Evolutionary conservation across 768 basidiomycete genomes (phyloP).

Genomic region (Sarcodon aspratus): DNA sequence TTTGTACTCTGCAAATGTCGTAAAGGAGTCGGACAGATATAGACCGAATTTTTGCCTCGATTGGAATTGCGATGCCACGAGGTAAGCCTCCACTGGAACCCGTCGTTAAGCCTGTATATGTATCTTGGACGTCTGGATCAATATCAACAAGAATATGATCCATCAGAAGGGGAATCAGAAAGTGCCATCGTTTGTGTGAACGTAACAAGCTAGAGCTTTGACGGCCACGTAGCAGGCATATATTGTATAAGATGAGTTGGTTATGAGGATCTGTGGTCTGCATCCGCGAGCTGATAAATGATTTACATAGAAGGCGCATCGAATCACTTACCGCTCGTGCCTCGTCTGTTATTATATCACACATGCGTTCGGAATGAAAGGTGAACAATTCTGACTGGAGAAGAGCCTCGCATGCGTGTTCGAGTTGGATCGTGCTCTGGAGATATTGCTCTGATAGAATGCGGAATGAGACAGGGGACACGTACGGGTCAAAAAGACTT

Average conservation of each 20-base stretch:
- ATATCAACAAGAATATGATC: conserved; percentile 76
- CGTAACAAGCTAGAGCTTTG: conserved; percentile 61
- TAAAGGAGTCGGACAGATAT: conserved; percentile 73
- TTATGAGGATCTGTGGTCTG: conserved; percentile 82
- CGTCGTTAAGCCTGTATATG: conserved; percentile 31
- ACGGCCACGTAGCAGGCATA: conserved; percentile 69
- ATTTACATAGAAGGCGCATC: not conserved
- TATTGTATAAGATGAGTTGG: conserved; percentile 67
- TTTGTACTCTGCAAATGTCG: conserved; percentile 89
- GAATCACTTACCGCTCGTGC: conserved; percentile 43
- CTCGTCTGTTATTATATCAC: conserved; percentile 64
- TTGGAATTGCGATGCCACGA: conserved; percentile 40
- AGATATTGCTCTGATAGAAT: conserved; percentile 63
- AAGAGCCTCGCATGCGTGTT: conserved; percentile 70
- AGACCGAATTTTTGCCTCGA: conserved; percentile 72
- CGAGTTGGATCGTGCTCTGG: conserved; percentile 70
- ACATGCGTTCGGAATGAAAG: conserved; percentile 90
- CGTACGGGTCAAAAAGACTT: conserved; percentile 15
- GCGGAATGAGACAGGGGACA: not conserved
- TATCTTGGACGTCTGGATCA: conserved; percentile 61
- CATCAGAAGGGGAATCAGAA: conserved; percentile 73
- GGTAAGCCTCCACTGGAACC: conserved; percentile 26
- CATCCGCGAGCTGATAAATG: not conserved
- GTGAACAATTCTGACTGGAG: conserved; percentile 80
- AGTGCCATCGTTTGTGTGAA: conserved; percentile 74